Conservation (phyloP, 192 early-diverging fungal genomes). For the Dissophora globulifera region DNA sequence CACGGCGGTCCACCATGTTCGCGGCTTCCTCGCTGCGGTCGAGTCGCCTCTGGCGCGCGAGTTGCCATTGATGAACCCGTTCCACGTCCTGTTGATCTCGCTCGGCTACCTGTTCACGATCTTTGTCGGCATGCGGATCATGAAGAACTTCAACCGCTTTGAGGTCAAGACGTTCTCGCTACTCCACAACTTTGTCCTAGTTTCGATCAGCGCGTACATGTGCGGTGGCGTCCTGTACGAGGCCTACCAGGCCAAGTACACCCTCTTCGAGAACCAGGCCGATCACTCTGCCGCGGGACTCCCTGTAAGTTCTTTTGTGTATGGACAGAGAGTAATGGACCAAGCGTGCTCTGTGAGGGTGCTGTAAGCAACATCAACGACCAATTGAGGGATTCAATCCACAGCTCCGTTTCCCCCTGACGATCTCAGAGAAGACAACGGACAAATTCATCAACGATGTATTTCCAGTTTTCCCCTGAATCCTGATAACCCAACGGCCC, state of each 20-base stretch:
- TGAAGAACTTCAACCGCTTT: slow-evolving; percentile 58
- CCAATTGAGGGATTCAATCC: no score
- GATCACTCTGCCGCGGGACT: slow-evolving; percentile 60
- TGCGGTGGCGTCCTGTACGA: slow-evolving; percentile 58
- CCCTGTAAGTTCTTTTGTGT: slow-evolving; percentile 42
- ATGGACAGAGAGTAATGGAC: no score
- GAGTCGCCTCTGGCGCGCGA: slow-evolving; percentile 44
- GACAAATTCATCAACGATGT: no score
- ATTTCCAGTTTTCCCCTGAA: no score
- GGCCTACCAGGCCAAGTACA: slow-evolving; percentile 58
- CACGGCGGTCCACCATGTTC: slow-evolving; percentile 23
- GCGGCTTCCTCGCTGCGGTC: slow-evolving; percentile 32
- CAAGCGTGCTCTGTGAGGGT: no score
- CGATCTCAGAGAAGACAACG: no score
- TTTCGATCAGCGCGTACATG: slow-evolving; percentile 68
- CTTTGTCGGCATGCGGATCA: slow-evolving; percentile 60
- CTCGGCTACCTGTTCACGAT: slow-evolving; percentile 60
- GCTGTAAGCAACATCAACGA: no score
- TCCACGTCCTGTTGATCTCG: slow-evolving; percentile 65
- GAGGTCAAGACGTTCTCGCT: slow-evolving; percentile 60
- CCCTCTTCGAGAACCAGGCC: slow-evolving; percentile 62
- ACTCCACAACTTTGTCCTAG: slow-evolving; percentile 67
- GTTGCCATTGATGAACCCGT: slow-evolving; percentile 74
- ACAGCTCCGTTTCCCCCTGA: no score
- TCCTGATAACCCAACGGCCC: no score